phyloP scores from a whole-genome alignment of 2,329 filamentous ascomycete genomes.

The Seiridium unicorne region DNA sequence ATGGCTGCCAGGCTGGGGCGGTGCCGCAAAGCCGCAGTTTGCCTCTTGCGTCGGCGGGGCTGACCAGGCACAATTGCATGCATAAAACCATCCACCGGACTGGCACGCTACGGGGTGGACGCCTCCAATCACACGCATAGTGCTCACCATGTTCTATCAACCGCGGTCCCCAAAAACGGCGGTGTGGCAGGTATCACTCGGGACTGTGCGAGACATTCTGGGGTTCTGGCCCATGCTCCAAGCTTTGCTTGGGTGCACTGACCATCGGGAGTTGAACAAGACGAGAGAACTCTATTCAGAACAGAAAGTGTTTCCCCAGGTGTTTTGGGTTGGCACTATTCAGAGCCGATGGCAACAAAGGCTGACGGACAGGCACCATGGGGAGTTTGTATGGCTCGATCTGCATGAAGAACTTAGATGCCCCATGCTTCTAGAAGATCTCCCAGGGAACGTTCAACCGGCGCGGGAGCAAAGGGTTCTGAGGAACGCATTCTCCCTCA shows the following conservation, averaged over 20 bases:
- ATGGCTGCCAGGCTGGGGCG: neutral
- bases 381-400: neutral
- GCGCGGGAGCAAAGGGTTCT: too few species aligned
- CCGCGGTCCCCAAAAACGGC: neutral
- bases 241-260: neutral
- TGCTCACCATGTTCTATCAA: neutral
- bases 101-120: neutral
- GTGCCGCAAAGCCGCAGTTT: neutral
- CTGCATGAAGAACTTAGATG: neutral
- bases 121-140: neutral
- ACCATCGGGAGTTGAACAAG: neutral
- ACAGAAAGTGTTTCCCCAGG: neutral
- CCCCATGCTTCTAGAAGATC: slow-evolving; percentile 4
- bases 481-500: neutral
- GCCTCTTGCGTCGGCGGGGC: neutral
- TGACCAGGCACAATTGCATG: neutral
- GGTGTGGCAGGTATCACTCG: neutral
- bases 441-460: too few species aligned
- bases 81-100: neutral
- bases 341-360: neutral
- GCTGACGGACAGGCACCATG: too few species aligned
- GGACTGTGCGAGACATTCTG: neutral
- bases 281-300: slow-evolving; percentile 1
- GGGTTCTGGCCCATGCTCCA: neutral
- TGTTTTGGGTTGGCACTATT: neutral